Base-by-base conservation (phyloP, 2,329 filamentous ascomycete genomes). In the Stemphylium lycopersici region DNA sequence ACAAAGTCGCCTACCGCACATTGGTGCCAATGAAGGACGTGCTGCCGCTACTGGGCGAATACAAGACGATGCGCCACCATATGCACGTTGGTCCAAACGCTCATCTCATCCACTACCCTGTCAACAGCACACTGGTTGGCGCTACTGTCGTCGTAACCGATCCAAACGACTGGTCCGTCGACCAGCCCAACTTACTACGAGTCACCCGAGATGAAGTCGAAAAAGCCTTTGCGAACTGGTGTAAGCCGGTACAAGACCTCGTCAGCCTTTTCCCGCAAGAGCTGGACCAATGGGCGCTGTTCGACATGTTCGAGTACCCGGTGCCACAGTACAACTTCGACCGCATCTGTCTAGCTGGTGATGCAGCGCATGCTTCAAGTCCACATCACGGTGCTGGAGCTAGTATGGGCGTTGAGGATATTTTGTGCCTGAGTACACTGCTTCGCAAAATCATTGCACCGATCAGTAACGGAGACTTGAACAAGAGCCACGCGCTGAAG, bases 1-100 rank as follows among this genome's bases (percentile, higher is more conserved):
- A 62, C 18, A 58, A 59, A n/a, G 59, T 61, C 31, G 47, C 50
- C 32, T 65, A 63, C n/a, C 52, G 67, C 2, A 57, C 55, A 8
- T 49, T 70, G 2, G 44, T 69, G 13, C 57, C 62, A 1, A 67
- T 80, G 43, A 71, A 70, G 13, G 69, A 63, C 39, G 77, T 77
- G 2, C 59, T 66, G 29, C 63, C 61, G 24, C 66, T 76, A 15
- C 67, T 78, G 47, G 68, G 65, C 15, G 34, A 49, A 15, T 44
- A 59, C 5, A 60, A 61, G n/a, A 59, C 63, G 0, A 43, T 47
- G 5, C 62, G 59, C 34, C 52, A 53, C 6, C 55, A 59, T 13
- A 58, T 63, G 49, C 65, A 63, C 47, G 44, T 59, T 20, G 67
- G 66, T 12, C 58, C 55, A 1, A 33, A 40, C 31, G 58, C 53